Evolutionary conservation across 2,329 filamentous ascomycete species (phyloP).

Genomic region (Colletotrichum sublineola): DNA sequence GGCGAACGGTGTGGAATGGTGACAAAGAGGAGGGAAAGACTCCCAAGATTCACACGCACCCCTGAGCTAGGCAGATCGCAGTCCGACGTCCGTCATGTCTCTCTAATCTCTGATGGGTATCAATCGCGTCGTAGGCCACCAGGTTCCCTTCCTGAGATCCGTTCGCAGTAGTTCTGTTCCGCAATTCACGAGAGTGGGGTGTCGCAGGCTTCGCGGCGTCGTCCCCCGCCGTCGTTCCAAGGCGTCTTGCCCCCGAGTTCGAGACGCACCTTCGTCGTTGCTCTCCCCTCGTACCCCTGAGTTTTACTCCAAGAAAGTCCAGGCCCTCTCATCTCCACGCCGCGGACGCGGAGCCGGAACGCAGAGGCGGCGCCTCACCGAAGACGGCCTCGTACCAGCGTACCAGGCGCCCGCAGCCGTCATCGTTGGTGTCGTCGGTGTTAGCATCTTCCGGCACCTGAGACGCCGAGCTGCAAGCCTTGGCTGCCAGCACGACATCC

Average conservation of each 20-base stretch:
- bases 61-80: conserved; percentile 11
- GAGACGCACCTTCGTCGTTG: neutral
- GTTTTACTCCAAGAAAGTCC: neutral
- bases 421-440: neutral
- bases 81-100: neutral
- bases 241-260: neutral
- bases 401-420: conserved; percentile 51
- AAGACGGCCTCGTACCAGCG: conserved; percentile 35
- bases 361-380: conserved; percentile 15
- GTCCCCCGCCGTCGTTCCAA: neutral
- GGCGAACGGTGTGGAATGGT: conserved; percentile 3
- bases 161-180: neutral
- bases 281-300: neutral
- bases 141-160: neutral
- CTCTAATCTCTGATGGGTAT: neutral
- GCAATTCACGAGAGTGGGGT: neutral
- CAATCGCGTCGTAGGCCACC: neutral
- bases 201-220: neutral
- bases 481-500: conserved; percentile 47
- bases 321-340: neutral
- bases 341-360: neutral
- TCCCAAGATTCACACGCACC: neutral
- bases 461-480: conserved; percentile 47
- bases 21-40: neutral
- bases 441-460: neutral